Conservation (phyloP, 2,329 filamentous ascomycete genomes). For the Phialocephala subalpina region DNA sequence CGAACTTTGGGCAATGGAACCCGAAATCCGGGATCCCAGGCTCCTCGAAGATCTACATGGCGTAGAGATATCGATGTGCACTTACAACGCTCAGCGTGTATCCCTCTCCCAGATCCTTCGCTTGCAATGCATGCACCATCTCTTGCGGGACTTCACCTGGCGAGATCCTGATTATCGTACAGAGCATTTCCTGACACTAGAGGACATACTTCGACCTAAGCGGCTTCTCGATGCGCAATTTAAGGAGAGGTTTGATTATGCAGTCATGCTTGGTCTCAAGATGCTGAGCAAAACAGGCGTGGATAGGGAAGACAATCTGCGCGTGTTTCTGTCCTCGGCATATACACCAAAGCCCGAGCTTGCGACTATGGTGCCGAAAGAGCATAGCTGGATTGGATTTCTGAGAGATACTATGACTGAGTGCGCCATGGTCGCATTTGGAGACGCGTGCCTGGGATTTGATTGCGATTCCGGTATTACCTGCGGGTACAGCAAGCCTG, state of each 20-base stretch:
- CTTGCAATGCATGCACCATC: conserved; percentile 17
- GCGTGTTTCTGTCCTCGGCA: conserved; percentile 20
- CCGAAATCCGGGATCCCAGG: conserved; percentile 16
- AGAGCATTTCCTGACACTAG: conserved; percentile 19
- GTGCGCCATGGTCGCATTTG: conserved; percentile 22
- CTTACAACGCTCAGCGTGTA: conserved; percentile 18
- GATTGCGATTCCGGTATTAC: background rate
- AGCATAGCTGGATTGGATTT: conserved; percentile 25
- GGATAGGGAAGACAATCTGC: conserved; percentile 19
- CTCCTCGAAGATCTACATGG: conserved; percentile 18
- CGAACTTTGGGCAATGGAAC: conserved; percentile 24
- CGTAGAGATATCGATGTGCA: conserved; percentile 25
- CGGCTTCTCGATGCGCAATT: conserved; percentile 13
- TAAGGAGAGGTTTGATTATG: conserved; percentile 19
- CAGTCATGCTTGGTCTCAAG: conserved; percentile 27
- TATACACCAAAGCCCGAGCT: conserved; percentile 27
- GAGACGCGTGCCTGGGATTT: conserved; percentile 19
- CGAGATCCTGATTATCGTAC: conserved; percentile 3
- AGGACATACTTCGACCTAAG: conserved; percentile 10
- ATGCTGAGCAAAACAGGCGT: conserved; percentile 23
- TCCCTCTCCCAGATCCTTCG: conserved; percentile 16
- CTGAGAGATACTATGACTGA: conserved; percentile 19
- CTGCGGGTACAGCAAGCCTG: conserved; percentile 10
- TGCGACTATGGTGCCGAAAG: conserved; percentile 20
- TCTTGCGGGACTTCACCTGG: conserved; percentile 22